Percentiles rank a stretch among this genome's conserved stretches.
Evolutionary conservation across 352 stramenopile species (phyloP).

Genomic region (Peronospora tabacina): DNA sequence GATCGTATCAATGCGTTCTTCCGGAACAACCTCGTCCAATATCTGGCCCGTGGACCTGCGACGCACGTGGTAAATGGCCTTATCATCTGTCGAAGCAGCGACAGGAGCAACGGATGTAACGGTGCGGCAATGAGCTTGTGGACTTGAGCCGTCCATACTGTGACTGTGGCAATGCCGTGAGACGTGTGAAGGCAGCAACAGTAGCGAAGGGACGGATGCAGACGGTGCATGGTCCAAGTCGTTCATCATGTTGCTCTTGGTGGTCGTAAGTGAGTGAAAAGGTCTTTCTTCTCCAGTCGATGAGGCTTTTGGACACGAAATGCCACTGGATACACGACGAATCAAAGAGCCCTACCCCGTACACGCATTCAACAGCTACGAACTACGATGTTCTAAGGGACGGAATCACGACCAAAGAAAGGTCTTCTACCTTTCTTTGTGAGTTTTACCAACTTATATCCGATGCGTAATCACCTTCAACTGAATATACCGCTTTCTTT

Average conservation of each 20-base stretch:
- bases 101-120: conserved; percentile 13
- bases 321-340: conserved; percentile 3
- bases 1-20: conserved; percentile 77
- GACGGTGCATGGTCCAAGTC: conserved; percentile 17
- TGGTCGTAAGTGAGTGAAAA: background rate
- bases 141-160: conserved; percentile 34
- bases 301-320: conserved; percentile 4
- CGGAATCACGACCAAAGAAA: too few species aligned
- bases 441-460: too few species aligned
- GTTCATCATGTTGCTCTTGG: conserved; percentile 26
- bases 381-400: too few species aligned
- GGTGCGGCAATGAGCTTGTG: conserved; percentile 2
- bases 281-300: background rate
- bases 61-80: conserved; percentile 21
- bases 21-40: conserved; percentile 50
- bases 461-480: too few species aligned
- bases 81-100: conserved; percentile 9
- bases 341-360: conserved; percentile 1
- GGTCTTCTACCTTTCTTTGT: too few species aligned
- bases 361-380: conserved; percentile 4
- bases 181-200: conserved; percentile 17
- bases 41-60: conserved; percentile 55
- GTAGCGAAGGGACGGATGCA: background rate
- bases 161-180: conserved; percentile 37
- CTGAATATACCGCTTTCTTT: too few species aligned